A percentile compares a stretch with the other conserved stretches of the same genome.
These are phyloP conservation scores for Peronospora tabacina DNA, from an alignment of 352 stramenopile species.

Conservation along the genomic window DNA sequence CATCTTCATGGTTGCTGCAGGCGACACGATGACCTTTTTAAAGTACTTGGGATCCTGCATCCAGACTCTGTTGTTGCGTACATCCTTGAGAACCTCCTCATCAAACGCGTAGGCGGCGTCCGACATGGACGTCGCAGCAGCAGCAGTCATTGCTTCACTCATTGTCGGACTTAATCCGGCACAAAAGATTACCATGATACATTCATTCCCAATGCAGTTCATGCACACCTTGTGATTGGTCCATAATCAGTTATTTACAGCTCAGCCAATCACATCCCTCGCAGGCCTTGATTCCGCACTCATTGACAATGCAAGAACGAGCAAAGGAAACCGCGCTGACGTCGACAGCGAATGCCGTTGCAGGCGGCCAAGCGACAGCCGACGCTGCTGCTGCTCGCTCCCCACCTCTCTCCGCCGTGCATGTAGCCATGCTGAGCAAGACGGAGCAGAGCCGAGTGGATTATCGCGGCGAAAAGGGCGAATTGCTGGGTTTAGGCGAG, in stretches of 20 bases:
- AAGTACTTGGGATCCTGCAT: conserved; percentile 93
- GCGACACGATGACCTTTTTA: conserved; percentile 92
- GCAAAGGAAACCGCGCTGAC: conserved; percentile 16
- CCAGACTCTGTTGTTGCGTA: conserved; percentile 84
- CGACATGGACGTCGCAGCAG: conserved; percentile 27
- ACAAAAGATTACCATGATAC: too few relatives aligned
- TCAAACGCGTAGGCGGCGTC: conserved; percentile 77
- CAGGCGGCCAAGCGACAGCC: not conserved
- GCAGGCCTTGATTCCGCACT: conserved; percentile 2
- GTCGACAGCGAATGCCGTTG: conserved; percentile 1
- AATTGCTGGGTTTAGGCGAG: conserved; percentile 61
- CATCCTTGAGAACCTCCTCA: conserved; percentile 78
- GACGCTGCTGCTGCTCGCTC: not conserved
- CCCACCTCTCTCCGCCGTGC: conserved; percentile 28
- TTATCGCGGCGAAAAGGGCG: conserved; percentile 41
- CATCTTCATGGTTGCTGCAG: conserved; percentile 94
- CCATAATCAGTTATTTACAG: not conserved
- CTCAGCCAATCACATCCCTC: not conserved
- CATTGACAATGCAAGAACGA: conserved; percentile 31
- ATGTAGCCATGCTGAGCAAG: conserved; percentile 59
- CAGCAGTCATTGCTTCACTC: not conserved
- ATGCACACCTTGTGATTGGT: conserved; percentile 5
- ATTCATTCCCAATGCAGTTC: too few relatives aligned
- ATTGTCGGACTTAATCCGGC: not conserved
- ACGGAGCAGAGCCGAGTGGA: conserved; percentile 42